Conservation (phyloP, 805 yeast genomes). For the Saccharomycopsis schoenii region DNA sequence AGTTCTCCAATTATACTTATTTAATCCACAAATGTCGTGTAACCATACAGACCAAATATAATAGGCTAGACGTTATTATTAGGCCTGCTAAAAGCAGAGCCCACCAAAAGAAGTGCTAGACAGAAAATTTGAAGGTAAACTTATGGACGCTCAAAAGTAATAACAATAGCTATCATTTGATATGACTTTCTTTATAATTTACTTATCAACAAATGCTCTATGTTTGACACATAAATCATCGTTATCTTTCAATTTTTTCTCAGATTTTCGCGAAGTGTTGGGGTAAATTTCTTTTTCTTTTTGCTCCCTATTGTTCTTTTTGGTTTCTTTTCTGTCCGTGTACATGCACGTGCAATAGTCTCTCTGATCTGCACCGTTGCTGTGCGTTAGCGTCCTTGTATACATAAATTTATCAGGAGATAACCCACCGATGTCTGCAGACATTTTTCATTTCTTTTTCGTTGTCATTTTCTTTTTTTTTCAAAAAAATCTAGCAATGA, state of each 20-base stretch:
- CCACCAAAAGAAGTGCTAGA: too few relatives aligned
- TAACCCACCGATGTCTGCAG: neutral
- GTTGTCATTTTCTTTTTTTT: neutral
- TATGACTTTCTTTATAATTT: too few relatives aligned
- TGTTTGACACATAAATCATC: neutral
- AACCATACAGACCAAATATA: too few relatives aligned
- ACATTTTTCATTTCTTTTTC: neutral
- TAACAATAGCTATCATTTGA: too few relatives aligned
- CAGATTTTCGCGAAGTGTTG: neutral
- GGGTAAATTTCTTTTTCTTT: neutral
- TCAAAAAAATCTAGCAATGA: neutral
- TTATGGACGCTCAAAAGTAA: too few relatives aligned
- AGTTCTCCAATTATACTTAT: too few relatives aligned
- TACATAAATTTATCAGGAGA: neutral
- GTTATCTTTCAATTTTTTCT: neutral
- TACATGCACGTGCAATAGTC: neutral
- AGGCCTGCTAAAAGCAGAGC: too few relatives aligned
- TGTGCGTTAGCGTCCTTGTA: neutral
- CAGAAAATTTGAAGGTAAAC: too few relatives aligned
- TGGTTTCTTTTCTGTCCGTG: neutral
- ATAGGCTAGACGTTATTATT: too few relatives aligned
- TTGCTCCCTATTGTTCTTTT: neutral
- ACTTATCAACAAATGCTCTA: too few relatives aligned
- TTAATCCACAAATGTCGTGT: too few relatives aligned
- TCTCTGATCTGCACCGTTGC: neutral